A percentile compares a stretch with the other conserved stretches of the same genome.
These are phyloP conservation scores for Cephaloascus fragrans DNA, from an alignment of 805 yeast species.

Conservation along the genomic window DNA sequence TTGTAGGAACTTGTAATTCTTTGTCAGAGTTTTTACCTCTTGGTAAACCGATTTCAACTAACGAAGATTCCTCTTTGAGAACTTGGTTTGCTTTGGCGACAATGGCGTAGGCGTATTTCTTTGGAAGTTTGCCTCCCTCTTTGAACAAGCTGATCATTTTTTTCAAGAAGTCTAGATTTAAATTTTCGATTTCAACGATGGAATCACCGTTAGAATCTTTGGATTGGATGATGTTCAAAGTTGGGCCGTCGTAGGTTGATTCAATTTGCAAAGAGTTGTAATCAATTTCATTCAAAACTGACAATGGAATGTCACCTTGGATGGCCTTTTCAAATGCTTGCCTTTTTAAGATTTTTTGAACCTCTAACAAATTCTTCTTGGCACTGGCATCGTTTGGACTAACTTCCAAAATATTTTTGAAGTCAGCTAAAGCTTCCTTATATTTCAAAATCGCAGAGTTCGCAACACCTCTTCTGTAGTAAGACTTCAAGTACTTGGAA, in stretches of 20 bases:
- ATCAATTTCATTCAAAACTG: conserved; percentile 37
- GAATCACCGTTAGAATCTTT: conserved; percentile 14
- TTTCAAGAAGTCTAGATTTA: conserved; percentile 50
- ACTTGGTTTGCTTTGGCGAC: conserved; percentile 60
- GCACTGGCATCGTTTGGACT: conserved; percentile 69
- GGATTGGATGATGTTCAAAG: conserved; percentile 29
- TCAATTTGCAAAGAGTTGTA: conserved; percentile 40
- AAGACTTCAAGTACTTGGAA: conserved; percentile 62
- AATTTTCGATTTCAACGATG: conserved; percentile 22
- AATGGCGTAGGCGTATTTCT: conserved; percentile 74
- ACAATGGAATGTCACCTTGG: conserved; percentile 52
- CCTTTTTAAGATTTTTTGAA: conserved; percentile 56
- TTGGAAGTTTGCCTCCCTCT: conserved; percentile 66
- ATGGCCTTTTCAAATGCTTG: conserved; percentile 84
- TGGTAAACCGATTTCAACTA: conserved; percentile 56
- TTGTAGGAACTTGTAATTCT: conserved; percentile 15
- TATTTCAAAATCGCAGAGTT: conserved; percentile 67
- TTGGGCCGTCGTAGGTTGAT: conserved; percentile 50
- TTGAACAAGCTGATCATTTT: conserved; percentile 65
- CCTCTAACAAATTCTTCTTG: conserved; percentile 46
- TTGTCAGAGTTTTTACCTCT: conserved; percentile 12
- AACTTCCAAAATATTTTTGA: conserved; percentile 47
- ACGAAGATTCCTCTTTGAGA: conserved; percentile 56
- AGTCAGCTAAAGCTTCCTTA: conserved; percentile 62
- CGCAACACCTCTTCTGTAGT: conserved; percentile 82